A percentile compares a stretch with the other conserved stretches of the same genome.
Conservation (phyloP, 2,329 filamentous ascomycete genomes). For the Sporothrix schenckii region DNA sequence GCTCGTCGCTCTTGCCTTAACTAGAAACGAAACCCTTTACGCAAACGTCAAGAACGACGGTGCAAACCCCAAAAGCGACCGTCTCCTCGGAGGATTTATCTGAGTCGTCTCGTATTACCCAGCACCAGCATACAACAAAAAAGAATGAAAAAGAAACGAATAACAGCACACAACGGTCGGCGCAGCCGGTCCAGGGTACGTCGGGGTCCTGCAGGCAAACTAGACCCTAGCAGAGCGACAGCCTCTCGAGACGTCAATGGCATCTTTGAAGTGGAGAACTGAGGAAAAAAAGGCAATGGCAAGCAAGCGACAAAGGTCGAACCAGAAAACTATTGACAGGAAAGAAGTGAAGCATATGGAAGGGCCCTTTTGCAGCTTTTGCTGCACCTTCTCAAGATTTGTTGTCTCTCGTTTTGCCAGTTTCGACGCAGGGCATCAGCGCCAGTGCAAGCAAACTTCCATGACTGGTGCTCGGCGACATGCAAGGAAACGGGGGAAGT, state of each 20-base stretch:
- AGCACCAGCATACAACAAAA: background rate
- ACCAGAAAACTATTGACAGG: background rate
- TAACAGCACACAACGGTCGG: background rate
- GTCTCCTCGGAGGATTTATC: slow-evolving; percentile 5
- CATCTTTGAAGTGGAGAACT: slow-evolving; percentile 10
- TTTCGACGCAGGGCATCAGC: slow-evolving; percentile 22
- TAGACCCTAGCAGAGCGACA: background rate
- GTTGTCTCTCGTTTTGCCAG: background rate
- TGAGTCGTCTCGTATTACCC: background rate
- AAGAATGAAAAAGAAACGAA: background rate
- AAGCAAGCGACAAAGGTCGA: slow-evolving; percentile 7
- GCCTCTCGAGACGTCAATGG: slow-evolving; percentile 6
- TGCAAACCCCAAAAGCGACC: background rate
- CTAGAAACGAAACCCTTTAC: background rate
- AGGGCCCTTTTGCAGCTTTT: background rate
- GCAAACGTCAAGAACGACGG: slow-evolving; percentile 4
- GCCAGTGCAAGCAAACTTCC: slow-evolving; percentile 19
- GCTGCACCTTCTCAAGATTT: background rate
- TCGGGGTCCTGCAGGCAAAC: slow-evolving; percentile 19
- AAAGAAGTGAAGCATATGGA: background rate
- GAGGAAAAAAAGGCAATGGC: slow-evolving; percentile 7
- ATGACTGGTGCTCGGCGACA: slow-evolving; percentile 14
- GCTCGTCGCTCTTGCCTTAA: slow-evolving; percentile 9
- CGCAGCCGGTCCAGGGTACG: background rate
- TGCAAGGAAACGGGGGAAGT: slow-evolving; percentile 19